Conservation (phyloP, 129 eudicot species). For the Cynara cardunculus region DNA sequence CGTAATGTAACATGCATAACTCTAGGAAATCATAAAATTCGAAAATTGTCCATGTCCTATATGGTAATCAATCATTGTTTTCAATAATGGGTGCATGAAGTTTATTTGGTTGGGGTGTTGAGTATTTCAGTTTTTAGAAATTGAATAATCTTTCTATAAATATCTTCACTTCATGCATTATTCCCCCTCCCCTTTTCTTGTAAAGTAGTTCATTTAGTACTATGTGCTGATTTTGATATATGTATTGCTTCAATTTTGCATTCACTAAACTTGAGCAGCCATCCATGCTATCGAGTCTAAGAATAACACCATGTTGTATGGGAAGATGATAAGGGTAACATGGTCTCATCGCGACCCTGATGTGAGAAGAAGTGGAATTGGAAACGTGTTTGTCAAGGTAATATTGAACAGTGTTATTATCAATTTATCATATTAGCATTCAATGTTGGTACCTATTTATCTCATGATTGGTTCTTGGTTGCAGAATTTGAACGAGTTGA, state of each 20-base stretch:
- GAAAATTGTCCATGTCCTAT: background rate
- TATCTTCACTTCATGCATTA: background rate
- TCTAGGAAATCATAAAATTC: background rate
- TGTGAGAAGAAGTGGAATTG: slow-evolving; percentile 70
- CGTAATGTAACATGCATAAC: background rate
- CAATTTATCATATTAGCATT: background rate
- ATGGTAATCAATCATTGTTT: background rate
- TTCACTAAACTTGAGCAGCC: slow-evolving; percentile 39
- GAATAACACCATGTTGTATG: slow-evolving; percentile 61
- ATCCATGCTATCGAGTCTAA: slow-evolving; percentile 62
- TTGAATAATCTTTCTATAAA: background rate
- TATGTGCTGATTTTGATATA: background rate
- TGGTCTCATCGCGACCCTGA: slow-evolving; percentile 84
- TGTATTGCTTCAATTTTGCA: background rate
- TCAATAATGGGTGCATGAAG: background rate
- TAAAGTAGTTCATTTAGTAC: slow-evolving; percentile 6
- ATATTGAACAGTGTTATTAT: background rate
- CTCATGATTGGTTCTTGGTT: slow-evolving; percentile 17
- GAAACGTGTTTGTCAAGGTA: slow-evolving; percentile 89
- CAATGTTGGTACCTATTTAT: background rate
- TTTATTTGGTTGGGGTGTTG: background rate
- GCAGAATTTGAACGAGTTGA: slow-evolving; percentile 70
- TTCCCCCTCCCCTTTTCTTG: background rate
- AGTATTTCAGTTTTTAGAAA: background rate
- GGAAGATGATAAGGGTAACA: slow-evolving; percentile 73